phyloP scores from a whole-genome alignment of 2,329 filamentous ascomycete genomes.

The Teratosphaeria zuluensis region DNA sequence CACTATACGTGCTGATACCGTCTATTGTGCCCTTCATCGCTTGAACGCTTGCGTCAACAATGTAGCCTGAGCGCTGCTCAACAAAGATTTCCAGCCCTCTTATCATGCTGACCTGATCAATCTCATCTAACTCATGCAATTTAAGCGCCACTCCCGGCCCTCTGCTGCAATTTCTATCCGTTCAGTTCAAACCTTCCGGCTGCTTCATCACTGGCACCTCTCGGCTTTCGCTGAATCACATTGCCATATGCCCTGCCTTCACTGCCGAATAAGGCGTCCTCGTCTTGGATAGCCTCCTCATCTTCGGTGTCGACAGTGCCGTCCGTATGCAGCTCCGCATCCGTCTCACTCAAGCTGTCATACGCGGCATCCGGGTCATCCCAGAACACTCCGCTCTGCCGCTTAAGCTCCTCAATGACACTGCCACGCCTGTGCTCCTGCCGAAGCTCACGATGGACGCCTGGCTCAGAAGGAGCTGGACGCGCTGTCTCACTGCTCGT shows the following conservation, averaged over 20 bases:
- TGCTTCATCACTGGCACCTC: neutral
- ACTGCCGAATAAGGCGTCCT: neutral
- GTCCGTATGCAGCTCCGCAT: neutral
- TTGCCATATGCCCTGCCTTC: neutral
- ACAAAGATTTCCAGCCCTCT: neutral
- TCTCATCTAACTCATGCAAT: neutral
- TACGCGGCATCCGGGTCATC: constrained; percentile 28
- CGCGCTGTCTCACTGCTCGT: neutral
- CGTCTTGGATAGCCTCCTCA: neutral
- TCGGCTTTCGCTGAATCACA: neutral
- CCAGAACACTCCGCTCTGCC: constrained; percentile 39
- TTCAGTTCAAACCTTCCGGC: neutral
- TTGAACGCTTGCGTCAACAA: neutral
- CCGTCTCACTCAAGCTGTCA: neutral
- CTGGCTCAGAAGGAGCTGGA: neutral
- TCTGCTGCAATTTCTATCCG: neutral
- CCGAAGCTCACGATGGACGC: neutral
- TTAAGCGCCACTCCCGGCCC: neutral
- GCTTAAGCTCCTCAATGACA: constrained; percentile 34
- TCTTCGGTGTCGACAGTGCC: neutral
- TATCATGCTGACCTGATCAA: neutral
- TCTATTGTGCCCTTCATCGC: neutral
- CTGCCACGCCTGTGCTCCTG: constrained; percentile 19
- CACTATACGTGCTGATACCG: neutral
- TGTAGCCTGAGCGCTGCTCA: neutral